Evolutionary conservation across 352 stramenopile genomes (phyloP).

Genomic region (Phytophthora macrochlamydospora): DNA sequence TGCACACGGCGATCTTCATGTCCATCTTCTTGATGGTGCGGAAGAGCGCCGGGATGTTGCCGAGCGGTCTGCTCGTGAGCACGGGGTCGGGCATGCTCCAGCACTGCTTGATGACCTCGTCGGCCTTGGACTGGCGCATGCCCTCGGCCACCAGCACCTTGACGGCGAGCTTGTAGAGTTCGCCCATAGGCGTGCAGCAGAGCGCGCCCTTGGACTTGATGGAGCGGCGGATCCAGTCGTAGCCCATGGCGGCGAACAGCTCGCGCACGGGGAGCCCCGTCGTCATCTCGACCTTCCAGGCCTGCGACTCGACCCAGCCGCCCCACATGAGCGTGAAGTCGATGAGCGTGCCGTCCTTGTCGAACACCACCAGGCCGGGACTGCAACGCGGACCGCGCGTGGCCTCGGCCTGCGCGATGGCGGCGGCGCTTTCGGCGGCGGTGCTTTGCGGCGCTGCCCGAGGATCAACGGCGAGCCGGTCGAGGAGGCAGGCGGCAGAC

Average conservation of each 20-base stretch:
- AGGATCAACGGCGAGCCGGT: slow-evolving; percentile 4
- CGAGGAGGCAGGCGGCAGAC: slow-evolving; percentile 7
- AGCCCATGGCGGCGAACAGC: slow-evolving; percentile 87
- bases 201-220: slow-evolving; percentile 85
- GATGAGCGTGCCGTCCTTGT: slow-evolving; percentile 91
- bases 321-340: slow-evolving; percentile 92
- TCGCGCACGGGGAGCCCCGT: slow-evolving; percentile 71
- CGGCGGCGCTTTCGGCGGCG: slow-evolving; percentile 27
- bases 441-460: slow-evolving; percentile 26
- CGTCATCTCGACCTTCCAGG: slow-evolving; percentile 88
- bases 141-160: slow-evolving; percentile 77
- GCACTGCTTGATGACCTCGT: slow-evolving; percentile 73
- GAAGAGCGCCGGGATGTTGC: slow-evolving; percentile 79
- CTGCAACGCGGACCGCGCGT: slow-evolving; percentile 44
- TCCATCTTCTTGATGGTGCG: slow-evolving; percentile 83
- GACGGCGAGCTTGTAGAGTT: slow-evolving; percentile 84
- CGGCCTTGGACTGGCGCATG: slow-evolving; percentile 61
- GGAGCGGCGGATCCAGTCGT: slow-evolving; percentile 82
- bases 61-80: slow-evolving; percentile 71
- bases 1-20: slow-evolving; percentile 91
- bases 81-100: slow-evolving; percentile 87
- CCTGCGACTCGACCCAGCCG: slow-evolving; percentile 85
- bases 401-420: slow-evolving; percentile 29
- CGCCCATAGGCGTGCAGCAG: slow-evolving; percentile 85
- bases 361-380: slow-evolving; percentile 84